Evolutionary conservation across 2,329 filamentous ascomycete species (phyloP), one percentile per base, ranked within the genome.

Genomic region (Nothophoma quercina): DNA sequence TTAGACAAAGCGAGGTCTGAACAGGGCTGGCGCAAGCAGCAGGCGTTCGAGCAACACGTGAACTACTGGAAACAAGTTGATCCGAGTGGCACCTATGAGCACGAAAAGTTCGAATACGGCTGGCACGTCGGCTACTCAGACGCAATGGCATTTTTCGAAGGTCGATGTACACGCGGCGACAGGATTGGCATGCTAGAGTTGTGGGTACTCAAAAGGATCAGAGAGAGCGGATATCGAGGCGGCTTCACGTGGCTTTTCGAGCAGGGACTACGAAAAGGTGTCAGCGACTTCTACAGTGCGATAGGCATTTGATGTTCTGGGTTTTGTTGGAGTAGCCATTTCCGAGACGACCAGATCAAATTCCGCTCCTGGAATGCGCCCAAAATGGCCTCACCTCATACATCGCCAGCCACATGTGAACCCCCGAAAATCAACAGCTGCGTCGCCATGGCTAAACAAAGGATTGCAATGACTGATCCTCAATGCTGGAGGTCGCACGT

Each of bases 41-140:
- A 59, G 5, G 76, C 78, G 1, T 62, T 78, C 6, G 60, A 70
- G 5, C 68, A 72, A 13, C 83, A 86, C 62, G 73, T 75, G 23
- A 63, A 69, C 6, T 85, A 82, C 51, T 86, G 83, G 82, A 77
- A 77, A 36, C 59, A 64, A 8, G 73, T 73, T 2, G 70, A 64
- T 7, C 78, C 80, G 0, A 77, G 78, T 7, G 70, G 76, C 22
- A 69, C 74, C 7, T 80, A 78, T 46, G 79, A 85, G 65, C 81
- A 85, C 63, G 79, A 78, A 68, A 77, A 81, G 12, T 86, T 79
- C 64, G 76, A 77, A 54, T 64, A 78, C n/a, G 84, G 84, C 1
- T 86, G 81, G 80, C 77, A 81, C 16, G 62, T 82, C 1, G 84
- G 83, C 0, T 86, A 79, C 59, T 72, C 71, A n/a, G 84, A 86